Percentiles rank a stretch among this genome's conserved stretches.
Evolutionary conservation across 768 basidiomycete species (phyloP).

Genomic region (Pilatotrama ljubarskyi): DNA sequence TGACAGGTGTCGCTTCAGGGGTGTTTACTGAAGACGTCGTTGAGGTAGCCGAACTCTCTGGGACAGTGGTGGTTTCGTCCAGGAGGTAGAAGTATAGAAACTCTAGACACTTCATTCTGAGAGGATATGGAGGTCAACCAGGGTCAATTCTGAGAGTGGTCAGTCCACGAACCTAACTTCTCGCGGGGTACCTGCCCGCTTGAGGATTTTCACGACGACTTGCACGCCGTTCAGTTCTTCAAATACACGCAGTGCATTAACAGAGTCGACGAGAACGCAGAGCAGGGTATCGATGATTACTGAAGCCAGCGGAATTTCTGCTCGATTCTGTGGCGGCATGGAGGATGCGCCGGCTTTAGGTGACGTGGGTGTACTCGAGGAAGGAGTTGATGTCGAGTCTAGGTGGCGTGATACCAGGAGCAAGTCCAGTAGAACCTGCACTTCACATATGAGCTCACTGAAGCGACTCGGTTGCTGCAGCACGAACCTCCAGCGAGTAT

Average conservation of each 20-base stretch:
- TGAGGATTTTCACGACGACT: conserved; percentile 82
- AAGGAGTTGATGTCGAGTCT: conserved; percentile 27
- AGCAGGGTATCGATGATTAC: conserved; percentile 80
- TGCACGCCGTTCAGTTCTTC: conserved; percentile 79
- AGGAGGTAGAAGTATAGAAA: conserved; percentile 94
- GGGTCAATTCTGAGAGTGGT: neutral
- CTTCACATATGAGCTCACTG: neutral
- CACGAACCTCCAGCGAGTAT: conserved; percentile 64
- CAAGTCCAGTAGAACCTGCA: conserved; percentile 69
- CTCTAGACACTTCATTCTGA: conserved; percentile 94
- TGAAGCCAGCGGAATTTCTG: conserved; percentile 53
- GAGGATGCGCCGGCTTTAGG: conserved; percentile 16
- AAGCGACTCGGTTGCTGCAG: neutral
- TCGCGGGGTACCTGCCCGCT: conserved; percentile 81
- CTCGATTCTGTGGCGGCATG: neutral
- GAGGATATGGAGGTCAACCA: neutral
- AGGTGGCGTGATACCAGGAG: conserved; percentile 71
- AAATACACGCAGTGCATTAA: conserved; percentile 71
- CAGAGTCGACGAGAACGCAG: conserved; percentile 87
- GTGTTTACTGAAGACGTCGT: conserved; percentile 22
- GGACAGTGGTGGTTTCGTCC: conserved; percentile 59
- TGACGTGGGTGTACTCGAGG: conserved; percentile 18
- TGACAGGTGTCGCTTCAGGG: conserved; percentile 17
- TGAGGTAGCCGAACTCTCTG: conserved; percentile 12
- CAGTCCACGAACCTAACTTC: conserved; percentile 68